Conservation (phyloP, 768 basidiomycete species). For the Clitopilus passeckerianus region DNA sequence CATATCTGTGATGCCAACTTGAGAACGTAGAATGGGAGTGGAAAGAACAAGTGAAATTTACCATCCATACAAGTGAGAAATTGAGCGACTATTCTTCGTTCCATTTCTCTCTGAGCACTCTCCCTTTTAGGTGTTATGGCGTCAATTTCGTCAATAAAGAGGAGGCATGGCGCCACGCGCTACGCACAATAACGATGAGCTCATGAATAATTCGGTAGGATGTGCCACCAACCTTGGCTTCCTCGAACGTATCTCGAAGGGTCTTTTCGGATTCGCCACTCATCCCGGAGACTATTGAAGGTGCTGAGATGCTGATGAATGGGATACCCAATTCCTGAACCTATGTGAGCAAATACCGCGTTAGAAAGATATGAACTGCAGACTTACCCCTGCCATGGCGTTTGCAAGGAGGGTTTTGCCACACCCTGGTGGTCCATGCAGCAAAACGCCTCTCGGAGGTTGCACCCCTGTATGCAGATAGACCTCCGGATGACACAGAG, state of each 20-base stretch:
- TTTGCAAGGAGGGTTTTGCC: slow-evolving; percentile 94
- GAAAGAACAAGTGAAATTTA: slow-evolving; percentile 27
- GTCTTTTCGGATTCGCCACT: slow-evolving; percentile 99
- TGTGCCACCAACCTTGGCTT: slow-evolving; percentile 69
- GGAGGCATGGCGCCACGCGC: slow-evolving; percentile 86
- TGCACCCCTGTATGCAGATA: slow-evolving; percentile 92
- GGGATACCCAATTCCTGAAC: slow-evolving; percentile 84
- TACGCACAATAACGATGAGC: slow-evolving; percentile 20
- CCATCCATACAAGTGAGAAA: slow-evolving; percentile 99
- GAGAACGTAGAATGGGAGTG: not conserved
- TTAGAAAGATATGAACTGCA: not conserved
- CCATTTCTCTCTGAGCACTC: slow-evolving; percentile 98
- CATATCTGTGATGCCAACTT: slow-evolving; percentile 44
- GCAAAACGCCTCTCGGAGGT: slow-evolving; percentile 85
- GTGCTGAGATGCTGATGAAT: slow-evolving; percentile 92
- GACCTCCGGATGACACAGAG: slow-evolving; percentile 91
- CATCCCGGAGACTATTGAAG: slow-evolving; percentile 96
- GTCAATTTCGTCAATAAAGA: slow-evolving; percentile 98
- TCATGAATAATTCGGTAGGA: not conserved
- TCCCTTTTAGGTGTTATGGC: slow-evolving; percentile 97
- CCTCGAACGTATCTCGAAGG: slow-evolving; percentile 92
- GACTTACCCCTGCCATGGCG: slow-evolving; percentile 88
- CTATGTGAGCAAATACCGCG: slow-evolving; percentile 1
- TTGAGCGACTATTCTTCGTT: slow-evolving; percentile 94
- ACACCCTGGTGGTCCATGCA: slow-evolving; percentile 96